Percentiles rank a stretch among this genome's conserved stretches.
Evolutionary conservation across 257 asterid species (phyloP).

Genomic region (Cynanchum wilfordii): DNA sequence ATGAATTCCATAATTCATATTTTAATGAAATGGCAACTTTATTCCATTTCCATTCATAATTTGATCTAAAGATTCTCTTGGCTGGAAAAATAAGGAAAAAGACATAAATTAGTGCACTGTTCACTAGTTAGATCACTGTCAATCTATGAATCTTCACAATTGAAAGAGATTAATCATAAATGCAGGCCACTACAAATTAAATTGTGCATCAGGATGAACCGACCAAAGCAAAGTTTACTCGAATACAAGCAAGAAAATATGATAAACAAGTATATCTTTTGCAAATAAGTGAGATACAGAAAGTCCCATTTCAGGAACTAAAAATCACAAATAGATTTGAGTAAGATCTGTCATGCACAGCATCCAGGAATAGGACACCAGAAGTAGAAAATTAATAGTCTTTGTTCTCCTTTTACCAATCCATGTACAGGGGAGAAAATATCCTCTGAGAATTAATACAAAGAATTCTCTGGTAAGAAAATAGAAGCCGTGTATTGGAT

Average conservation of each 20-base stretch:
- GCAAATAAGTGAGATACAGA: neutral
- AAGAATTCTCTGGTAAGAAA: neutral
- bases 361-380: neutral
- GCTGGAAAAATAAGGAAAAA: neutral
- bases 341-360: slow-evolving; percentile 3
- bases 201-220: neutral
- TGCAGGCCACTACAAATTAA: neutral
- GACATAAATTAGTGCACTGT: neutral
- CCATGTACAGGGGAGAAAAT: slow-evolving; percentile 5
- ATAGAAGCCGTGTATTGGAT: neutral
- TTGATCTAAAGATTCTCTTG: slow-evolving; percentile 6
- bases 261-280: neutral
- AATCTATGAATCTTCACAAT: neutral
- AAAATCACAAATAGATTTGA: neutral
- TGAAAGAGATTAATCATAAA: neutral
- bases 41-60: slow-evolving; percentile 2
- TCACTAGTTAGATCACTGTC: neutral
- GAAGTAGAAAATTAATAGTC: neutral
- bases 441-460: neutral
- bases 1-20: neutral
- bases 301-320: neutral
- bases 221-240: neutral
- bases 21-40: neutral
- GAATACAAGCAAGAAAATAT: neutral
- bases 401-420: neutral